Percentiles rank a stretch among this genome's conserved stretches.
Conservation (phyloP, 805 yeast species). For the Candida lessepsii region DNA sequence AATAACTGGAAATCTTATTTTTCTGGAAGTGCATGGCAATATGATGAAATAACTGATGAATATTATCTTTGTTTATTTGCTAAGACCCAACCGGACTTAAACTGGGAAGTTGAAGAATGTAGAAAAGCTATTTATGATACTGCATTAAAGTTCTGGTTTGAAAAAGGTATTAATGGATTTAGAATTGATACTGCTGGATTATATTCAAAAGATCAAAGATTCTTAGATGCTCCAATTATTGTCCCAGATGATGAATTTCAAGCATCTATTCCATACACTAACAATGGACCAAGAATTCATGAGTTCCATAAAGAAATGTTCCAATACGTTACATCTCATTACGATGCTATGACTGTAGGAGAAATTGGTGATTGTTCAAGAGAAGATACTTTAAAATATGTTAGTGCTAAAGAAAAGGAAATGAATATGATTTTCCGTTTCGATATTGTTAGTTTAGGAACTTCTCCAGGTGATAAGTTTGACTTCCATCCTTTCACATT, state of each 20-base stretch:
- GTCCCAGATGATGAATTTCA: constrained; percentile 43
- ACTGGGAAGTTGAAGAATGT: constrained; percentile 53
- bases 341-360: constrained; percentile 58
- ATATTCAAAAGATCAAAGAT: constrained; percentile 47
- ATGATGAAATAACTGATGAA: constrained; percentile 53
- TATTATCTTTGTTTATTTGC: constrained; percentile 57
- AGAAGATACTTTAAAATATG: constrained; percentile 44
- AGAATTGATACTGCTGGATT: constrained; percentile 56
- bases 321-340: constrained; percentile 38
- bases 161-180: constrained; percentile 58
- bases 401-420: constrained; percentile 36
- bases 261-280: constrained; percentile 30
- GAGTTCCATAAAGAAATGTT: constrained; percentile 56
- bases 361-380: constrained; percentile 48
- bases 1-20: constrained; percentile 56
- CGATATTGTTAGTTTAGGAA: constrained; percentile 37
- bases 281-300: constrained; percentile 56
- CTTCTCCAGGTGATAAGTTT: constrained; percentile 37
- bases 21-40: constrained; percentile 57
- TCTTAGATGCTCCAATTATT: constrained; percentile 49
- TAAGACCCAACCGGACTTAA: constrained; percentile 55
- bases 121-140: constrained; percentile 42
- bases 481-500: constrained; percentile 27
- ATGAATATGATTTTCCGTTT: constrained; percentile 38
- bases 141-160: constrained; percentile 54